phyloP scores from a whole-genome alignment of 1,284 basidiomycete genomes.

The Sporisorium iseilematis-ciliati region DNA sequence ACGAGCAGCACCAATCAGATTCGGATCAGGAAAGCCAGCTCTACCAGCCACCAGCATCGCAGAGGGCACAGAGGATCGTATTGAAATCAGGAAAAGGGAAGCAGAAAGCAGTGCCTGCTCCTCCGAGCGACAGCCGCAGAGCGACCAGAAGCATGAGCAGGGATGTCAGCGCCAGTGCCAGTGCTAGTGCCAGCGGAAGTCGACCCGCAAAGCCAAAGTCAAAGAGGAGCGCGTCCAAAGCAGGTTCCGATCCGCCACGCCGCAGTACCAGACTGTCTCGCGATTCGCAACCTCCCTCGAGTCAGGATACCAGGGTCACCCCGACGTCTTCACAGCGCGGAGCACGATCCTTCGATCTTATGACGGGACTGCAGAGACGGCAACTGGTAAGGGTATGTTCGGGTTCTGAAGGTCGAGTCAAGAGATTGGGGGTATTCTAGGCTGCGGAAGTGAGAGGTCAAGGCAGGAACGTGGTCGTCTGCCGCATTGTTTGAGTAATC shows the following conservation, averaged over 20 bases:
- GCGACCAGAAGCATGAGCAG: not conserved
- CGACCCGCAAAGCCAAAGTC: not conserved
- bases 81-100: slow-evolving; percentile 1
- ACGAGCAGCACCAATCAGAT: slow-evolving; percentile 2
- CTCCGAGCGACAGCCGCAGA: not conserved
- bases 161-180: not conserved
- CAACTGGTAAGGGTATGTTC: slow-evolving; percentile 24
- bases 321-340: not conserved
- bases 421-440: too few relatives aligned
- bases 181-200: not conserved
- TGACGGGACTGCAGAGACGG: slow-evolving; percentile 4
- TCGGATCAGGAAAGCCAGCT: slow-evolving; percentile 1
- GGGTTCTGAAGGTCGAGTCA: not conserved
- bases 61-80: not conserved
- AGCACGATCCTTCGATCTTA: slow-evolving; percentile 1
- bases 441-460: not conserved
- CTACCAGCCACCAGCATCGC: not conserved
- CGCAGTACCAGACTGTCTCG: slow-evolving; percentile 25
- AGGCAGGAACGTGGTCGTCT: not conserved
- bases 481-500: slow-evolving; percentile 1
- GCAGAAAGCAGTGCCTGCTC: slow-evolving; percentile 1
- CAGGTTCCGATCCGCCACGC: slow-evolving; percentile 8
- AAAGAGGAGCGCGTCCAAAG: not conserved
- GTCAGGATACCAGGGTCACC: slow-evolving; percentile 4
- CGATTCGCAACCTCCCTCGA: slow-evolving; percentile 18